Conservation (phyloP, 768 basidiomycete genomes). For the Paxillus rubicundulus region DNA sequence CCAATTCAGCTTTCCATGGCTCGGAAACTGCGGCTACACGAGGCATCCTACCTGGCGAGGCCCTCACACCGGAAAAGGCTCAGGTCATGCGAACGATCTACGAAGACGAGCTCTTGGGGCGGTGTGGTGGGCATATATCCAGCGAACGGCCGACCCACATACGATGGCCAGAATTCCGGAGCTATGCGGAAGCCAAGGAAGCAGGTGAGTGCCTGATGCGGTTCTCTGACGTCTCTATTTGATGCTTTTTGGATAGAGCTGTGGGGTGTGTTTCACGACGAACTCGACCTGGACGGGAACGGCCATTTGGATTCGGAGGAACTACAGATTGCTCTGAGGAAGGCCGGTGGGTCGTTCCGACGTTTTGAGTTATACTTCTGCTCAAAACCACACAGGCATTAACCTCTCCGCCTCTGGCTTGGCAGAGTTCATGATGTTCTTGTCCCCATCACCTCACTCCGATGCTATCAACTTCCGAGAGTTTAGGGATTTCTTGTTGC, state of each 20-base stretch:
- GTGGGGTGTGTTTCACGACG: slow-evolving; percentile 88
- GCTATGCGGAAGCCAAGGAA: slow-evolving; percentile 81
- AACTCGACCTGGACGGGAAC: slow-evolving; percentile 87
- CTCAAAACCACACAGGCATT: slow-evolving; percentile 53
- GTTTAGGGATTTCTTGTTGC: slow-evolving; percentile 86
- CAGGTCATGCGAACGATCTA: slow-evolving; percentile 67
- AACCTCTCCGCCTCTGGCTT: slow-evolving; percentile 65
- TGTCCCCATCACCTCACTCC: slow-evolving; percentile 70
- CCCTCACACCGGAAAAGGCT: slow-evolving; percentile 52
- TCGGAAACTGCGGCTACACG: slow-evolving; percentile 22
- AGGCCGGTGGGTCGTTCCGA: slow-evolving; percentile 55
- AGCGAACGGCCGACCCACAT: slow-evolving; percentile 46
- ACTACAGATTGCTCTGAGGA: slow-evolving; percentile 56
- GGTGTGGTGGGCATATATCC: slow-evolving; percentile 46
- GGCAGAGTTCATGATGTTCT: slow-evolving; percentile 74
- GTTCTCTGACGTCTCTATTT: slow-evolving; percentile 14
- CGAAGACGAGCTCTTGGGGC: slow-evolving; percentile 68
- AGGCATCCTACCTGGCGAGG: slow-evolving; percentile 14
- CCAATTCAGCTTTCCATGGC: slow-evolving; percentile 29
- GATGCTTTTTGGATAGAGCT: slow-evolving; percentile 52
- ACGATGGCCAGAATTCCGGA: slow-evolving; percentile 68
- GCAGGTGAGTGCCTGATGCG: slow-evolving; percentile 49
- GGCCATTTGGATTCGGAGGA: slow-evolving; percentile 73
- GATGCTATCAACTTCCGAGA: slow-evolving; percentile 75
- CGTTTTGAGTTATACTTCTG: slow-evolving; percentile 21